Conservation (phyloP, 1,139 yeast genomes). For the Pichia norvegensis region DNA sequence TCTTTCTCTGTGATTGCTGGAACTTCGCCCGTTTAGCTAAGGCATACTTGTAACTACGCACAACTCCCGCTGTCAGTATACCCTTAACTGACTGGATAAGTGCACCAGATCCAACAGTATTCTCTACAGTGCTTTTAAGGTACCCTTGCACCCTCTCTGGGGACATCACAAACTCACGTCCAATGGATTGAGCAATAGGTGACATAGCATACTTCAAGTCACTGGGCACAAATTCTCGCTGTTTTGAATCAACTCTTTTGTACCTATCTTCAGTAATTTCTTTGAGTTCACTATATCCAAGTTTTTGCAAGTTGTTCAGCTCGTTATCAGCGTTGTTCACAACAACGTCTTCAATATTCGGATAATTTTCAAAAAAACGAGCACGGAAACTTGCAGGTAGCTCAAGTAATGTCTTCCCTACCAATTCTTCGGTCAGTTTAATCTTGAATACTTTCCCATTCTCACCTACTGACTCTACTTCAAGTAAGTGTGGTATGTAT, state of each 20-base stretch:
- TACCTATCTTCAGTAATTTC: neutral
- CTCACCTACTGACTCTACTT: neutral
- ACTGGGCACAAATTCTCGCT: neutral
- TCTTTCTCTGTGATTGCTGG: slow-evolving; percentile 12
- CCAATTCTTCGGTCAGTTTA: slow-evolving; percentile 20
- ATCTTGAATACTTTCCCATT: slow-evolving; percentile 15
- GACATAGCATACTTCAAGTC: slow-evolving; percentile 20
- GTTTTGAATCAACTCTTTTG: neutral
- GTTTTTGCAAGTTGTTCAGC: neutral
- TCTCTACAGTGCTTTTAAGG: slow-evolving; percentile 29
- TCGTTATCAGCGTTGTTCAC: neutral
- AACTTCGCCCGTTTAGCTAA: slow-evolving; percentile 54
- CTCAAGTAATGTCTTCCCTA: slow-evolving; percentile 25
- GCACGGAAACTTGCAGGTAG: neutral
- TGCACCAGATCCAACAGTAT: slow-evolving; percentile 64
- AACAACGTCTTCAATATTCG: neutral
- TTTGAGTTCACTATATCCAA: neutral
- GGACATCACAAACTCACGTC: neutral
- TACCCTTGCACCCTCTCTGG: neutral
- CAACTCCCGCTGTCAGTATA: slow-evolving; percentile 73
- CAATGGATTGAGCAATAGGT: slow-evolving; percentile 32
- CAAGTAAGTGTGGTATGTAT: neutral
- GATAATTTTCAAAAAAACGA: neutral
- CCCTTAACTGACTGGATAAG: slow-evolving; percentile 76
- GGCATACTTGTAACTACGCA: slow-evolving; percentile 68